Evolutionary conservation across 176 grass and related monocot genomes (phyloP).

Genomic region (Oryza glumipatula): DNA sequence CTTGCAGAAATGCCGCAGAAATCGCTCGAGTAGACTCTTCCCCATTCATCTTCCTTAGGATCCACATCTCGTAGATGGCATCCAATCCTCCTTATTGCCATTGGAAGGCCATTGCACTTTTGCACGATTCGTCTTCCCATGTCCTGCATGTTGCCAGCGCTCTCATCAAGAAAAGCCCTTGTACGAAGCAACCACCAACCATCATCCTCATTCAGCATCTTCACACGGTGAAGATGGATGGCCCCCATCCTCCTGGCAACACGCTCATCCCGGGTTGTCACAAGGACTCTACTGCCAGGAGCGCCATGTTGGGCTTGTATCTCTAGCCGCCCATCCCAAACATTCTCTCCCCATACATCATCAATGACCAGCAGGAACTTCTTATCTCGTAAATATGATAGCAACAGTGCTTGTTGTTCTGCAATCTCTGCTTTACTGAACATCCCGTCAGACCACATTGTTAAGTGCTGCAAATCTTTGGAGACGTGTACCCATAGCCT

Average conservation of each 20-base stretch:
- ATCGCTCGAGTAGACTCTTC: slow-evolving; percentile 35
- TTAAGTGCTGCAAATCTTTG: slow-evolving; percentile 28
- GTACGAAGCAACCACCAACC: slow-evolving; percentile 55
- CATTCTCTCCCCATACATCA: slow-evolving; percentile 52
- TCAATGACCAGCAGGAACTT: slow-evolving; percentile 61
- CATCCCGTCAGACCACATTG: slow-evolving; percentile 47
- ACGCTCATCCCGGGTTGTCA: slow-evolving; percentile 53
- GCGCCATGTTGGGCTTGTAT: slow-evolving; percentile 35
- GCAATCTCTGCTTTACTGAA: slow-evolving; percentile 25
- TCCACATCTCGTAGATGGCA: slow-evolving; percentile 48
- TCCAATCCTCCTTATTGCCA: slow-evolving; percentile 61
- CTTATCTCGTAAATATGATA: slow-evolving; percentile 29
- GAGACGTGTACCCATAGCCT: slow-evolving; percentile 53
- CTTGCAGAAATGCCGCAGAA: slow-evolving; percentile 40
- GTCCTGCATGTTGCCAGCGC: slow-evolving; percentile 41
- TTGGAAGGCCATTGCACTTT: slow-evolving; percentile 62
- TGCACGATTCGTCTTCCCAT: slow-evolving; percentile 57
- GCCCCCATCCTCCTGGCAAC: slow-evolving; percentile 42
- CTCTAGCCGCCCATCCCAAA: slow-evolving; percentile 47
- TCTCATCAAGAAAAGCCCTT: slow-evolving; percentile 35
- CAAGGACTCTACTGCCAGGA: slow-evolving; percentile 50
- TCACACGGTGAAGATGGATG: slow-evolving; percentile 41
- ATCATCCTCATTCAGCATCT: slow-evolving; percentile 47
- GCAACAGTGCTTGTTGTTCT: slow-evolving; percentile 13
- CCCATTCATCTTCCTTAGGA: slow-evolving; percentile 42